phyloP scores from a whole-genome alignment of 78 protist genomes.

The Dictyostelium brefeldianum region DNA sequence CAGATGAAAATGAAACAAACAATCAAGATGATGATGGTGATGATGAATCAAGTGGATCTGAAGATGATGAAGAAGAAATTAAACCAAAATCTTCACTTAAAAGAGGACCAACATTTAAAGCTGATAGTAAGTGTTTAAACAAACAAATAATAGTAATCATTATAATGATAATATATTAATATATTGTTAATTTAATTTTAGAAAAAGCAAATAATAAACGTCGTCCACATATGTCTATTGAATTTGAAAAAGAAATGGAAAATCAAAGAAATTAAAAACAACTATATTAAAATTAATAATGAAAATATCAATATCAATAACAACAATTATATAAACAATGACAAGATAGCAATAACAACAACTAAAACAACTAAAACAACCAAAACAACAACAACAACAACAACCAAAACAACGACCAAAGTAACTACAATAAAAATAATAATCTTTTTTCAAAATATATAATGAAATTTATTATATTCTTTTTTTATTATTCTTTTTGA shows the following conservation, averaged over 20 bases:
- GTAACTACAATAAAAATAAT: no score
- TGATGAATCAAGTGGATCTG: neutral
- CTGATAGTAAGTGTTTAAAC: neutral
- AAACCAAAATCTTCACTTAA: slow-evolving; percentile 4
- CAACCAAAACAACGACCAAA: no score
- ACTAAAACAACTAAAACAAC: no score
- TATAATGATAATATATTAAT: neutral
- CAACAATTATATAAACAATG: no score
- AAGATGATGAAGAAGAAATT: neutral
- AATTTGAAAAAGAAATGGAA: slow-evolving; percentile 30
- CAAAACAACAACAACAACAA: no score
- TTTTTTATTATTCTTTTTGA: no score
- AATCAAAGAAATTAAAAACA: neutral
- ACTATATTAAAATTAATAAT: no score
- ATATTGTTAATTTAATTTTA: neutral
- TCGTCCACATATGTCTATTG: neutral
- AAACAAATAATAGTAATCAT: neutral
- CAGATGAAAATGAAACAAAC: neutral
- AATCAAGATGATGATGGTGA: slow-evolving; percentile 4
- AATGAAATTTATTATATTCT: no score
- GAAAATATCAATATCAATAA: no score
- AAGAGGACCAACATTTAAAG: neutral
- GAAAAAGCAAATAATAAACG: neutral
- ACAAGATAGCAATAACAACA: no score
- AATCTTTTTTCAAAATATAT: no score